Evolutionary conservation across 2,329 filamentous ascomycete species (phyloP).

Genomic region (Ceratocystis alfenasii): DNA sequence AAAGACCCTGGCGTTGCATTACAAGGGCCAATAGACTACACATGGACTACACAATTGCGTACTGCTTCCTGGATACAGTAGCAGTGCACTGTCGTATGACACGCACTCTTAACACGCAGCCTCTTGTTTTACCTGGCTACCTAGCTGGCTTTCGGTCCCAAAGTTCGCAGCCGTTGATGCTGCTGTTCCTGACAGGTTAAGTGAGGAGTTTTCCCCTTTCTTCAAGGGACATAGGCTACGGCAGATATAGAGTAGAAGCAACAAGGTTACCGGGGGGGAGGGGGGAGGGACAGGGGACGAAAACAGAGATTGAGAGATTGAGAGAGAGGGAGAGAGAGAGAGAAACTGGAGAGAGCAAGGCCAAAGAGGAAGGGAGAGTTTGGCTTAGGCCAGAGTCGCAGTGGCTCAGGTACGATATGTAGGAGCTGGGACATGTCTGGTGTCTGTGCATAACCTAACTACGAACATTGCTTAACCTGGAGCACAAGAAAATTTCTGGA

Average conservation of each 20-base stretch:
- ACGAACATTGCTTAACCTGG: not conserved
- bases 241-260: not conserved
- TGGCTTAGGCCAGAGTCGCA: not conserved
- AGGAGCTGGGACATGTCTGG: not conserved
- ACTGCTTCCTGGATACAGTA: constrained; percentile 4
- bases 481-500: not conserved
- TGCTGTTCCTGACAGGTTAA: not conserved
- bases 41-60: constrained; percentile 1
- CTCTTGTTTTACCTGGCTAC: not conserved
- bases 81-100: constrained; percentile 7
- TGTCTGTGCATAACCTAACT: not conserved
- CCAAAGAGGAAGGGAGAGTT: not conserved
- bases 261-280: not conserved
- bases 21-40: not conserved
- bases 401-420: constrained; percentile 1
- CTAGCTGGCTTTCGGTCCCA: not conserved
- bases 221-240: not conserved
- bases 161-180: not conserved
- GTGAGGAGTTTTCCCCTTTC: not conserved
- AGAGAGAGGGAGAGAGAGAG: not conserved
- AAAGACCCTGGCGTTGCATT: not conserved
- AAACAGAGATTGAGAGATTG: not conserved
- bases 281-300: too few species aligned
- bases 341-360: not conserved
- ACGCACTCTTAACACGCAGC: constrained; percentile 6